A percentile compares a stretch with the other conserved stretches of the same genome.
These are phyloP conservation scores for Fusarium sp. DNA, from an alignment of 2,329 filamentous ascomycete species.

Conservation along the genomic window DNA sequence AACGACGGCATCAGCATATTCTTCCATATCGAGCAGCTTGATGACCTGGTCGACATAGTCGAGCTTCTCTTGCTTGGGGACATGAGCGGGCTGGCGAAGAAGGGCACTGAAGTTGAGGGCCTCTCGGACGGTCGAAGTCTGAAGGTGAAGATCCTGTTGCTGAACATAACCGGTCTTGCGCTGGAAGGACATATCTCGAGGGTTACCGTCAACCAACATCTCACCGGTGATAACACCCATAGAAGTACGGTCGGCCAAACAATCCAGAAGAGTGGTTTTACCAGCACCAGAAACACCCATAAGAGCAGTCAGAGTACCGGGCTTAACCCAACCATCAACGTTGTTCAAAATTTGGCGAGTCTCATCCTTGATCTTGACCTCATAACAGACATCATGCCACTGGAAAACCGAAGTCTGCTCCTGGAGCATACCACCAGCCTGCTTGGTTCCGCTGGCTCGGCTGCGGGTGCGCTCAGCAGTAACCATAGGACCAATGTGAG, in stretches of 20 bases:
- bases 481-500: slow-evolving; percentile 61
- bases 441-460: slow-evolving; percentile 50
- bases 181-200: slow-evolving; percentile 85
- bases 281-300: slow-evolving; percentile 96
- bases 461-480: slow-evolving; percentile 57
- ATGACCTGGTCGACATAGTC: slow-evolving; percentile 93
- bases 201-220: slow-evolving; percentile 75
- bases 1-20: slow-evolving; percentile 90
- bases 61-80: slow-evolving; percentile 81
- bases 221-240: slow-evolving; percentile 91
- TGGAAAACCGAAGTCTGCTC: slow-evolving; percentile 82
- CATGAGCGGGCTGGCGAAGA: slow-evolving; percentile 82
- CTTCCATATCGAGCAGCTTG: slow-evolving; percentile 88
- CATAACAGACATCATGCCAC: slow-evolving; percentile 85
- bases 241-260: slow-evolving; percentile 84
- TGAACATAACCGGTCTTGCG: slow-evolving; percentile 93
- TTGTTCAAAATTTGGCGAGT: slow-evolving; percentile 82
- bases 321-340: slow-evolving; percentile 94
- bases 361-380: slow-evolving; percentile 82
- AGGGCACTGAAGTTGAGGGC: slow-evolving; percentile 87
- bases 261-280: slow-evolving; percentile 91
- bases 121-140: slow-evolving; percentile 88
- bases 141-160: slow-evolving; percentile 89
- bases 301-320: slow-evolving; percentile 86
- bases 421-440: slow-evolving; percentile 59